These are phyloP conservation scores for Leccinum rimulosum DNA, from an alignment of 768 basidiomycete species.

Conservation along the genomic window DNA sequence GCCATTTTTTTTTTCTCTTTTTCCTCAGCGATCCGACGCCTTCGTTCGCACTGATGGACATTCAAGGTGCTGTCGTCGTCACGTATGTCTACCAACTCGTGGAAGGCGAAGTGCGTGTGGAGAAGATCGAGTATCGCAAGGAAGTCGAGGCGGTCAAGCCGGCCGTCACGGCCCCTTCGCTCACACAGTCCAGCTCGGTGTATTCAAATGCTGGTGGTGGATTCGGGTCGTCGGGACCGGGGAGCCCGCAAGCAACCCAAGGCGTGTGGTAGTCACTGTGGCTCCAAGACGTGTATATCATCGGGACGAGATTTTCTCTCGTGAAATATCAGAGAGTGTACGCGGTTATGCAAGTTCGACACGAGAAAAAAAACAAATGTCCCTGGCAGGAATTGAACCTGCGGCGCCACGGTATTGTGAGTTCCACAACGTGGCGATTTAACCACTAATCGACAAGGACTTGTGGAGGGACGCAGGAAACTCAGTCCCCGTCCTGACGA, in stretches of 20 bases:
- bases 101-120: conserved; percentile 90
- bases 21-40: conserved; percentile 74
- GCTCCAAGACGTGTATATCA: neutral
- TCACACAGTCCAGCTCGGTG: conserved; percentile 31
- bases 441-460: conserved; percentile 45
- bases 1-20: neutral
- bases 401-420: conserved; percentile 36
- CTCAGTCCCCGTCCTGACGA: neutral
- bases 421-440: conserved; percentile 42
- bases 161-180: conserved; percentile 13
- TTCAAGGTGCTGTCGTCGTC: conserved; percentile 94
- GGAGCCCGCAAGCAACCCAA: conserved; percentile 27
- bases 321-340: neutral
- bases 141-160: conserved; percentile 45
- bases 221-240: conserved; percentile 20
- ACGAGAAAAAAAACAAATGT: conserved; percentile 21
- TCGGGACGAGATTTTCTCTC: neutral
- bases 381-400: conserved; percentile 38
- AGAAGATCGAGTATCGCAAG: conserved; percentile 84
- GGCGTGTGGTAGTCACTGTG: conserved; percentile 25
- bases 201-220: conserved; percentile 30
- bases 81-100: conserved; percentile 97
- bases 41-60: conserved; percentile 96
- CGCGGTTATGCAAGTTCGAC: no score
- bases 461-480: conserved; percentile 21